phyloP scores from a whole-genome alignment of 2,329 filamentous ascomycete genomes.

The Fusarium kyushuense region DNA sequence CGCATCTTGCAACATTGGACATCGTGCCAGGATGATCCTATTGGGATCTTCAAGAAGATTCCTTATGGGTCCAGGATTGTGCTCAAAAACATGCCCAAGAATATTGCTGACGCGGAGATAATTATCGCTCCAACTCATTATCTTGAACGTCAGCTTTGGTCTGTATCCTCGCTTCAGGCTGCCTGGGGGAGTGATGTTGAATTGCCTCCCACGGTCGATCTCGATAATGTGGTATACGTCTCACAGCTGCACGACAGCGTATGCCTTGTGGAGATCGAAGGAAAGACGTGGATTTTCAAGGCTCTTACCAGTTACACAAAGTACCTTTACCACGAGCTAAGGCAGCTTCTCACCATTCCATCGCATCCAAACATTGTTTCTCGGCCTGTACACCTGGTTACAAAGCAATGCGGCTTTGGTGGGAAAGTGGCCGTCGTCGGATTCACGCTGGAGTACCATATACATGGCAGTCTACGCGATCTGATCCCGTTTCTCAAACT shows the following conservation, averaged over 20 bases:
- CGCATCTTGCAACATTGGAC: slow-evolving; percentile 67
- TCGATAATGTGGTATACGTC: slow-evolving; percentile 63
- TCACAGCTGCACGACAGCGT: slow-evolving; percentile 70
- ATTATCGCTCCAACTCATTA: slow-evolving; percentile 63
- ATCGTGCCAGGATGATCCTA: slow-evolving; percentile 46
- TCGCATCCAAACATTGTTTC: slow-evolving; percentile 66
- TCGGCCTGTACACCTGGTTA: slow-evolving; percentile 65
- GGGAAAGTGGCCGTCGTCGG: slow-evolving; percentile 67
- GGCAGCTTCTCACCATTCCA: slow-evolving; percentile 64
- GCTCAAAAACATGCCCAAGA: slow-evolving; percentile 62
- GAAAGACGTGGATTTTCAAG: slow-evolving; percentile 66
- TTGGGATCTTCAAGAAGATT: slow-evolving; percentile 57
- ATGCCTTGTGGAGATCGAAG: slow-evolving; percentile 62
- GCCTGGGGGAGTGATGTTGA: slow-evolving; percentile 59
- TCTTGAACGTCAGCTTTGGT: slow-evolving; percentile 65
- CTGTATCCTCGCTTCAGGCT: slow-evolving; percentile 55
- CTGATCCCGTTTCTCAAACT: slow-evolving; percentile 64
- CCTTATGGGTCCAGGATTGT: slow-evolving; percentile 71
- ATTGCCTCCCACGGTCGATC: slow-evolving; percentile 62
- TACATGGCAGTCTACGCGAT: slow-evolving; percentile 67
- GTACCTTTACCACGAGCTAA: slow-evolving; percentile 72
- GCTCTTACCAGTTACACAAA: slow-evolving; percentile 68
- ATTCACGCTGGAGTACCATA: slow-evolving; percentile 67
- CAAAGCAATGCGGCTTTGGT: slow-evolving; percentile 67
- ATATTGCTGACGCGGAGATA: slow-evolving; percentile 61